These are phyloP conservation scores for Ceratobasidium papillatum DNA, from an alignment of 1,284 basidiomycete genomes.

Conservation along the genomic window DNA sequence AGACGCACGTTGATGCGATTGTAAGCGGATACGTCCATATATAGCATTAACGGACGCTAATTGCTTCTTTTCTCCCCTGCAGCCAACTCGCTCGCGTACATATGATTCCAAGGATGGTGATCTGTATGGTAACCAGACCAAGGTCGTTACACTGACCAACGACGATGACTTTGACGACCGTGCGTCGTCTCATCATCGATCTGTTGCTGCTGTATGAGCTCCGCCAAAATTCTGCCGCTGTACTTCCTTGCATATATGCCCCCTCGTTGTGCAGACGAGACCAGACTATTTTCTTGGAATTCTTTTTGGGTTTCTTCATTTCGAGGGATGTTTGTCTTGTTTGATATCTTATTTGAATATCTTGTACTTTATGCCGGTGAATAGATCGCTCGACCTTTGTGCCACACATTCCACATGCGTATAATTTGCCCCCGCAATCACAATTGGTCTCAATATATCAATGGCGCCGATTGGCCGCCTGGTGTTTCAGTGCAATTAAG, in stretches of 20 bases:
- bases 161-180: constrained; percentile 22
- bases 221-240: background rate
- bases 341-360: background rate
- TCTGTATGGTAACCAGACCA: constrained; percentile 8
- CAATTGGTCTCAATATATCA: background rate
- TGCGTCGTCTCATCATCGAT: constrained; percentile 21
- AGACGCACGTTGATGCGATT: constrained; percentile 30
- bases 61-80: background rate
- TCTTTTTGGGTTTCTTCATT: background rate
- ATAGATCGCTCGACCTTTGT: background rate
- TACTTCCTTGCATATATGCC: background rate
- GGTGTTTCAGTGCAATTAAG: constrained; percentile 7
- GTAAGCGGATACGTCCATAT: constrained; percentile 9
- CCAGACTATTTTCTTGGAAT: background rate
- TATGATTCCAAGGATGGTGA: constrained; percentile 19
- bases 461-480: background rate
- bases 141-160: constrained; percentile 21
- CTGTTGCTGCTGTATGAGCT: constrained; percentile 4
- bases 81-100: constrained; percentile 10
- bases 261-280: background rate
- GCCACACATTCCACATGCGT: background rate
- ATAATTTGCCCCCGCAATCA: background rate
- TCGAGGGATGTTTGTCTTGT: background rate
- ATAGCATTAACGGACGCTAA: background rate
- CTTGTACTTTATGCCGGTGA: background rate